A percentile compares a stretch with the other conserved stretches of the same genome.
These are phyloP conservation scores for Penicillium roqueforti DNA, from an alignment of 495 filamentous ascomycete genomes.

Conservation along the genomic window DNA sequence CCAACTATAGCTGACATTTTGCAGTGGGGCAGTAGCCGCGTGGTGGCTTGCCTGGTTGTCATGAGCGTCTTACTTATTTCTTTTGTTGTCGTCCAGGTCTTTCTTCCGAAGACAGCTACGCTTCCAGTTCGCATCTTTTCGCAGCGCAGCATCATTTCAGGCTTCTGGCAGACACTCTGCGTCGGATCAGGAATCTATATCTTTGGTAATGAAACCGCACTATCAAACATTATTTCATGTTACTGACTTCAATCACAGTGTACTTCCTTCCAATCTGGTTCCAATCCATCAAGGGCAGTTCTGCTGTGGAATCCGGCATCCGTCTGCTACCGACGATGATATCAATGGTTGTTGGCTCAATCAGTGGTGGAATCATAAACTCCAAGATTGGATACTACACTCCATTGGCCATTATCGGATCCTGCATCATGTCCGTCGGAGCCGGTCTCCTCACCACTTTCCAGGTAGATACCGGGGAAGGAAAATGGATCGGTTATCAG, in stretches of 20 bases:
- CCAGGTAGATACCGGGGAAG: neutral
- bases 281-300: neutral
- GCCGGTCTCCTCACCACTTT: neutral
- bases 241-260: neutral
- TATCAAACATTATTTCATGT: too few relatives aligned
- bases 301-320: neutral
- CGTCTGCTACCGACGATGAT: neutral
- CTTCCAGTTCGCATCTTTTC: neutral
- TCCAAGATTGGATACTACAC: neutral
- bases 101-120: neutral
- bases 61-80: neutral
- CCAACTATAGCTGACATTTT: neutral
- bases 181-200: neutral
- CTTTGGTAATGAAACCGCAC: neutral
- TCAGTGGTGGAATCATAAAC: neutral
- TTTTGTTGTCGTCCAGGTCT: neutral
- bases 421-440: neutral
- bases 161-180: neutral
- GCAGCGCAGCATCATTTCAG: neutral
- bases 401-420: neutral
- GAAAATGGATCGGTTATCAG: neutral
- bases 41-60: neutral
- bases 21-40: neutral
- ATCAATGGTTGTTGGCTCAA: neutral
- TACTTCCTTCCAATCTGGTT: neutral